Percentiles rank a stretch among this genome's conserved stretches.
phyloP scores from a whole-genome alignment of 441 rosid species.

The Biscutella laevigata region DNA sequence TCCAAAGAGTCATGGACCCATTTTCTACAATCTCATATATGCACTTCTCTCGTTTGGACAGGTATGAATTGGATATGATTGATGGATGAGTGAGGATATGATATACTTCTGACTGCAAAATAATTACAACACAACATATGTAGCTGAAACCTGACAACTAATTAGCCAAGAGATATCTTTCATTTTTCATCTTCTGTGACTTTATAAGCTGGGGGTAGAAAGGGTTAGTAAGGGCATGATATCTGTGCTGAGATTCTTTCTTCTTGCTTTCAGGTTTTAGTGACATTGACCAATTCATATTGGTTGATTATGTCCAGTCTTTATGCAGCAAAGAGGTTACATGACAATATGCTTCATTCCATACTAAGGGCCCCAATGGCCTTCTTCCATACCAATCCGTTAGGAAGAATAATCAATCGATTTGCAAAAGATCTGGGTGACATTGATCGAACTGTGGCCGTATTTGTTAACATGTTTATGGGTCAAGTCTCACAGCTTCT shows the following conservation, averaged over 20 bases:
- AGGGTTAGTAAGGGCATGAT: background rate
- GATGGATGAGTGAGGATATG: background rate
- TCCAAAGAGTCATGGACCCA: slow-evolving; percentile 48
- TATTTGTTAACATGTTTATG: slow-evolving; percentile 70
- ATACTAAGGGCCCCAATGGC: slow-evolving; percentile 94
- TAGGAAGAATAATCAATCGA: slow-evolving; percentile 89
- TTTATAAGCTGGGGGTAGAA: background rate
- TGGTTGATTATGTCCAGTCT: slow-evolving; percentile 91
- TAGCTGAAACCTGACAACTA: slow-evolving; percentile 2
- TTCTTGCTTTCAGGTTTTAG: slow-evolving; percentile 56
- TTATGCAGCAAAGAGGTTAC: slow-evolving; percentile 77
- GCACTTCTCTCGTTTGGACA: slow-evolving; percentile 73
- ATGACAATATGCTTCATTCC: slow-evolving; percentile 80
- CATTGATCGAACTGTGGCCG: slow-evolving; percentile 84
- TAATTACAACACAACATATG: slow-evolving; percentile 1
- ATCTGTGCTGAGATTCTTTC: slow-evolving; percentile 7
- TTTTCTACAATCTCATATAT: slow-evolving; percentile 68
- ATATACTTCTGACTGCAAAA: background rate
- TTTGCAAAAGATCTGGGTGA: slow-evolving; percentile 98
- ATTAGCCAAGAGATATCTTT: background rate
- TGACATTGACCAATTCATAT: slow-evolving; percentile 73
- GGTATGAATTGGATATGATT: slow-evolving; percentile 37
- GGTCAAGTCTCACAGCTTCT: slow-evolving; percentile 80
- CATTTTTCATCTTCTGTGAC: background rate
- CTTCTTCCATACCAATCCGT: slow-evolving; percentile 94